phyloP scores from a whole-genome alignment of 495 filamentous ascomycete species.

The Aspergillus nanangensis region DNA sequence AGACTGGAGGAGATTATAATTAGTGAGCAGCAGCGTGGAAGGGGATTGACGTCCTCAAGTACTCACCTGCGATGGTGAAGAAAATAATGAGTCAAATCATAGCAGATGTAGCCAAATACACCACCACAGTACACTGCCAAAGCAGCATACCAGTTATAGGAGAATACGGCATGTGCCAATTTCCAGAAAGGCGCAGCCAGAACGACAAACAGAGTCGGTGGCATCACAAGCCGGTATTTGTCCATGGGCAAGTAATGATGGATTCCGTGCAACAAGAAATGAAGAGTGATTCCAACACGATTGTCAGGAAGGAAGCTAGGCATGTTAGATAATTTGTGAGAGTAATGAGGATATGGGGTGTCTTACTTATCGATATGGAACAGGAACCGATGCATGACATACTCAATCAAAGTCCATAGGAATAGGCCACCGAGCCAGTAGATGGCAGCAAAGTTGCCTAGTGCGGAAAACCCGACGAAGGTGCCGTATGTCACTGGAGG shows the following conservation, averaged over 20 bases:
- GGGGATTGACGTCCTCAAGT: neutral
- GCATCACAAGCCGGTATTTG: constrained; percentile 94
- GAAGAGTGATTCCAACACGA: constrained; percentile 76
- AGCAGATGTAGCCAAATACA: constrained; percentile 92
- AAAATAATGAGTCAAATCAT: constrained; percentile 98
- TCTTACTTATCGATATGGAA: constrained; percentile 91
- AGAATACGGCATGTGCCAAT: constrained; percentile 80
- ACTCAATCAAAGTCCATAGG: constrained; percentile 90
- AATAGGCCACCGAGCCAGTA: constrained; percentile 64
- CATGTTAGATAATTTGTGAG: constrained; percentile 6
- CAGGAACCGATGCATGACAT: constrained; percentile 81
- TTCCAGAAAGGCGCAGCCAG: constrained; percentile 93
- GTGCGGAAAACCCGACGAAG: constrained; percentile 57
- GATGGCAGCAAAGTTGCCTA: constrained; percentile 37
- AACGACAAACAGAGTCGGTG: constrained; percentile 78
- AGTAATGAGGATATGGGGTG: neutral
- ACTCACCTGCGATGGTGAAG: constrained; percentile 91
- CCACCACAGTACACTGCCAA: constrained; percentile 79
- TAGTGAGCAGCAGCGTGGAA: constrained; percentile 4
- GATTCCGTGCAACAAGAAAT: constrained; percentile 95
- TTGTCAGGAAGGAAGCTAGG: constrained; percentile 86
- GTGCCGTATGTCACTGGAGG: constrained; percentile 73
- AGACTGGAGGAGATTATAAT: constrained; percentile 44
- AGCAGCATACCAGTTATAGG: constrained; percentile 78
- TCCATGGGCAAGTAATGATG: constrained; percentile 99